Percentiles rank a stretch among this genome's conserved stretches.
phyloP scores from a whole-genome alignment of 1,284 basidiomycete species.

The Marasmius oreades region DNA sequence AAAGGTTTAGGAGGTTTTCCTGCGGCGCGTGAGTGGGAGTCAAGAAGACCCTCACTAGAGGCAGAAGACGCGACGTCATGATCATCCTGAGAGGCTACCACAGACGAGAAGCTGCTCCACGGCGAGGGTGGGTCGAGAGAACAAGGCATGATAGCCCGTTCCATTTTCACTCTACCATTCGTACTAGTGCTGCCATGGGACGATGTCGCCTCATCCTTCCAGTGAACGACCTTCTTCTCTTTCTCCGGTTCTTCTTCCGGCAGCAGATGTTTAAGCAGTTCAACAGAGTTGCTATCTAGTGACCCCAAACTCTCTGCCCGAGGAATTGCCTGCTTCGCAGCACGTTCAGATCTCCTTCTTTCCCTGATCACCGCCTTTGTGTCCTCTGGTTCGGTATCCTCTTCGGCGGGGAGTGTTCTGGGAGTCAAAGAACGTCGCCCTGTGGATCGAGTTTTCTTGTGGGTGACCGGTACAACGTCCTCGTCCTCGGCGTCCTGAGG shows the following conservation, averaged over 20 bases:
- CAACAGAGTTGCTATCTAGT: conserved; percentile 33
- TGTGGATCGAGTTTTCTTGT: background rate
- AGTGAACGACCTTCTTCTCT: conserved; percentile 26
- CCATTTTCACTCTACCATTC: conserved; percentile 13
- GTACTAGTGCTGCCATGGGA: conserved; percentile 11
- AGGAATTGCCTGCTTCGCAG: conserved; percentile 12
- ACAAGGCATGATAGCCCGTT: conserved; percentile 46
- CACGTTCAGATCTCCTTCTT: conserved; percentile 6
- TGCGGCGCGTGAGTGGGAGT: conserved; percentile 3
- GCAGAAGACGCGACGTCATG: background rate
- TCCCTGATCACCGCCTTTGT: conserved; percentile 11
- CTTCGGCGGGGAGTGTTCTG: background rate
- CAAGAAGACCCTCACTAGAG: conserved; percentile 15
- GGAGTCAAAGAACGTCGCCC: conserved; percentile 8
- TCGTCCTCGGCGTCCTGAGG: background rate
- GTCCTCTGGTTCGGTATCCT: conserved; percentile 8
- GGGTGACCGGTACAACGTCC: background rate
- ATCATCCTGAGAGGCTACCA: conserved; percentile 15
- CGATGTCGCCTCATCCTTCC: conserved; percentile 26
- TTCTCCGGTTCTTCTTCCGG: conserved; percentile 16
- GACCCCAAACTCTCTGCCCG: conserved; percentile 32
- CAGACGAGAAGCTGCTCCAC: conserved; percentile 32
- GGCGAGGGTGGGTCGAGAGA: conserved; percentile 45
- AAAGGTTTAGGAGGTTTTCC: conserved; percentile 32
- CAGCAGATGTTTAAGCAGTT: conserved; percentile 32